These are phyloP conservation scores for Naganishia cerealis DNA, from an alignment of 1,284 basidiomycete genomes.

Conservation along the genomic window DNA sequence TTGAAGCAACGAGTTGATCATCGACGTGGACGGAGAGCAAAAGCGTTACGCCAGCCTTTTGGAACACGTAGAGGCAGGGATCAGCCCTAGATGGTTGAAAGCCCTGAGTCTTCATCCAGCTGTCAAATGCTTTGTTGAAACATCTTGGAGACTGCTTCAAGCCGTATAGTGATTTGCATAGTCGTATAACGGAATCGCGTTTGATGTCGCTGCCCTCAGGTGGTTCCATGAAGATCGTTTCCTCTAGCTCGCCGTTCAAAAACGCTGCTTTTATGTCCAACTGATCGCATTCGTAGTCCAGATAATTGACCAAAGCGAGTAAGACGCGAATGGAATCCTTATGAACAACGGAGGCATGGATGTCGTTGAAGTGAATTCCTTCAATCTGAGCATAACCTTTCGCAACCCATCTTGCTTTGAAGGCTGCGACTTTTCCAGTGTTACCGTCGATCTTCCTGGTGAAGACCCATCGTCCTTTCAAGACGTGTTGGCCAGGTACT, in stretches of 20 bases:
- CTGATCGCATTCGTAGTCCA: too few species aligned
- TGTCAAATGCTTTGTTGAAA: constrained; percentile 37
- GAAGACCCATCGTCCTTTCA: constrained; percentile 35
- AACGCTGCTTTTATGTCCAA: constrained; percentile 40
- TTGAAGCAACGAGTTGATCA: constrained; percentile 40
- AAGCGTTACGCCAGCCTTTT: background rate
- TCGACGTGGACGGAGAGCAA: constrained; percentile 39
- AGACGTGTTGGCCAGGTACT: background rate
- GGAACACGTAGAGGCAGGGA: constrained; percentile 29
- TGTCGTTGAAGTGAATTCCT: constrained; percentile 43
- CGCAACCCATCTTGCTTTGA: constrained; percentile 46
- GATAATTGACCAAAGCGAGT: too few species aligned
- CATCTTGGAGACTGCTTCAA: constrained; percentile 39
- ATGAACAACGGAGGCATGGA: constrained; percentile 38
- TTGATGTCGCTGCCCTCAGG: constrained; percentile 31
- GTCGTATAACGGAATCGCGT: constrained; percentile 24
- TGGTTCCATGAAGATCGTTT: constrained; percentile 17
- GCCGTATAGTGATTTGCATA: constrained; percentile 41
- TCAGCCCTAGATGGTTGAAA: constrained; percentile 34
- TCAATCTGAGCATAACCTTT: constrained; percentile 47
- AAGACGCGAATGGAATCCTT: constrained; percentile 38
- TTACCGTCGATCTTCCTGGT: constrained; percentile 35
- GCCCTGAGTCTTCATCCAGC: constrained; percentile 35
- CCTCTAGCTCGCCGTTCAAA: constrained; percentile 24
- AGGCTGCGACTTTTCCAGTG: constrained; percentile 39